Evolutionary conservation across 2,329 filamentous ascomycete species (phyloP).

Genomic region (Talaromyces sp.): DNA sequence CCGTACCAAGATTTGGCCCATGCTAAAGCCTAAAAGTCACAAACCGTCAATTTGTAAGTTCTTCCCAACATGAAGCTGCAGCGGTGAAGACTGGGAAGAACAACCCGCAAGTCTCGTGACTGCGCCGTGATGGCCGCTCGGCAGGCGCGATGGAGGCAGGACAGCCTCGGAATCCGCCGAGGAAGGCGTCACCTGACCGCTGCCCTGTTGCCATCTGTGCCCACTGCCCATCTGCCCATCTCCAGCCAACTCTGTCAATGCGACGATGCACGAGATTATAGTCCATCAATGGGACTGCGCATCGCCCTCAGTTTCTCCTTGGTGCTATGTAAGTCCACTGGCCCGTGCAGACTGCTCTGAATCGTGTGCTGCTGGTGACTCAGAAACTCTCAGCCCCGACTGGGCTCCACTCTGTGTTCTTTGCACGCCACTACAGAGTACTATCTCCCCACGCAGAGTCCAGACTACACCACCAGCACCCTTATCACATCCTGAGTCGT

Average conservation of each 20-base stretch:
- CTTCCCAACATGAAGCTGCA: neutral
- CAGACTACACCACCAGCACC: neutral
- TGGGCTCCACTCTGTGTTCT: neutral
- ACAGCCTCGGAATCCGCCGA: neutral
- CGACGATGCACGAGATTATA: neutral
- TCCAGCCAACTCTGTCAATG: no score
- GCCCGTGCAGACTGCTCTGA: neutral
- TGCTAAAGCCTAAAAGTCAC: neutral
- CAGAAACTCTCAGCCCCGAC: neutral
- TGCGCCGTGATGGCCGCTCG: neutral
- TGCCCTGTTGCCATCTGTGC: neutral
- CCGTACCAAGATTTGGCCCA: neutral
- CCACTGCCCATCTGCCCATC: neutral
- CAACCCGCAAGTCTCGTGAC: neutral
- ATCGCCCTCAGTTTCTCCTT: neutral
- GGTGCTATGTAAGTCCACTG: no score
- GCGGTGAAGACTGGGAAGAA: neutral
- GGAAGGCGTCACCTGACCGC: constrained; percentile 10
- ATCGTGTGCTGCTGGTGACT: neutral
- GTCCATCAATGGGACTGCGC: neutral
- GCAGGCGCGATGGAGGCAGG: neutral
- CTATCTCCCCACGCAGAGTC: neutral
- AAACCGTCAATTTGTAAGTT: neutral
- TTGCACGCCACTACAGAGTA: constrained; percentile 5
- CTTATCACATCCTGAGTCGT: constrained; percentile 10